Evolutionary conservation across 768 basidiomycete genomes (phyloP).

Genomic region (Megacollybia marginata): DNA sequence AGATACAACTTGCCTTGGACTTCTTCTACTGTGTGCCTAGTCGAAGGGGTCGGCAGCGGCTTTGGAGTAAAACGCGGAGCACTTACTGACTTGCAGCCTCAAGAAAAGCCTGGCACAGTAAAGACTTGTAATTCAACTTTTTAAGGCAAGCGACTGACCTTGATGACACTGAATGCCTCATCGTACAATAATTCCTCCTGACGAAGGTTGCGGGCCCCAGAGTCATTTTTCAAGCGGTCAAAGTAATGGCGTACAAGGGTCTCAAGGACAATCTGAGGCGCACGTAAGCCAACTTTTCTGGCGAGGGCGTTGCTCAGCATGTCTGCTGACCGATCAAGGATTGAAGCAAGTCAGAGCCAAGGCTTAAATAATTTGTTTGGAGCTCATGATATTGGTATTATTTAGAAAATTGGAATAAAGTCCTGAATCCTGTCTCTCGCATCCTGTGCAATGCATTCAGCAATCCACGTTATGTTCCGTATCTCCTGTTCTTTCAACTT

Average conservation of each 20-base stretch:
- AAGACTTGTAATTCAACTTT: not conserved
- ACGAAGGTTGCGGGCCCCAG: conserved; percentile 35
- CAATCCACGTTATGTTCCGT: conserved; percentile 86
- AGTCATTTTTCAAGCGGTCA: conserved; percentile 46
- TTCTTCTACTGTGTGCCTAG: conserved; percentile 80
- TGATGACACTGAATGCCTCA: conserved; percentile 68
- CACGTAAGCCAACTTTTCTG: conserved; percentile 50
- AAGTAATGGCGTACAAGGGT: conserved; percentile 86
- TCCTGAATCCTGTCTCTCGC: conserved; percentile 93
- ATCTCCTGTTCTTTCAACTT: conserved; percentile 91
- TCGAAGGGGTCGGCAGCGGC: not conserved
- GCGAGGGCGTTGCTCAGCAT: conserved; percentile 42
- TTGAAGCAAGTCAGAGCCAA: too few relatives aligned
- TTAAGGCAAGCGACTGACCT: conserved; percentile 33
- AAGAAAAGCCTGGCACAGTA: conserved; percentile 54
- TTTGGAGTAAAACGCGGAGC: conserved; percentile 1
- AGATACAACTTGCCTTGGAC: conserved; percentile 41
- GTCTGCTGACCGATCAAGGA: too few relatives aligned
- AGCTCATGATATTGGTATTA: not conserved
- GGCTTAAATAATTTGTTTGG: too few relatives aligned
- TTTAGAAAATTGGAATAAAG: conserved; percentile 85
- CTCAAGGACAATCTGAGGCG: conserved; percentile 68
- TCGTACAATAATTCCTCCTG: conserved; percentile 79
- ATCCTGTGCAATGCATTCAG: conserved; percentile 97
- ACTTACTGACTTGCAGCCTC: conserved; percentile 62